Evolutionary conservation across 768 basidiomycete species (phyloP), one percentile per base, ranked within the genome.

Genomic region (Amanita polypyramis): DNA sequence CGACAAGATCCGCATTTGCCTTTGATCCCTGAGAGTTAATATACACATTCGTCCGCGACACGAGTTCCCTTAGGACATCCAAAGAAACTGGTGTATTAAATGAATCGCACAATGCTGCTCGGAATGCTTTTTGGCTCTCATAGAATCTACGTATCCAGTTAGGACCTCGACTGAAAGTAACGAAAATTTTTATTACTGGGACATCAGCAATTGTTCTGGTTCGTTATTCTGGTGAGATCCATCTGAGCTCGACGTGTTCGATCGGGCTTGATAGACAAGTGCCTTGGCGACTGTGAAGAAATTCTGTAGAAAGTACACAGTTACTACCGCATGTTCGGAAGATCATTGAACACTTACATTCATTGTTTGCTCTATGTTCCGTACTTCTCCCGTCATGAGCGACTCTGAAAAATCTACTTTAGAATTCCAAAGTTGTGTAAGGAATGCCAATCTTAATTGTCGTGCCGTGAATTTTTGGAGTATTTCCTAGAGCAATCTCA

Each of bases 361-460:
- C 56, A 98, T 74, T 12, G 80, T 77, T 4, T 71, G 71, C 65
- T 99, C 96, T 21, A 91, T 74, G 47, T 76, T 82, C 53, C 82
- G 80, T 14, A 95, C 90, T 70, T 97, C 94, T 25, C 83, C 80
- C 27, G 82, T 83, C 87, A 90, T 88, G 48, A 87, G 65, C 8
- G 82, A 82, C 59, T 93, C 88, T 25, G 92, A 94, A 63, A 96
- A 96, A 63, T 99, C 96, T 45, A 97, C 76, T 62, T 89, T 89
- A 17, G 86, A 74, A 61, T 85, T 92, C 96, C 96, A 99, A 30
- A 82, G 66, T 59, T 94, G 91, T 4, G 81, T 78, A 55, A 98
- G 67, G 72, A 99, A 99, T 0, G 89, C 87, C 4, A 98, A 72
- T 10, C 96, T 81, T 14, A 99, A 69, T 60, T 98, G 94, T 7